Conservation (phyloP, 1,139 yeast genomes). For the Yamadazyma songkhlaensis region DNA sequence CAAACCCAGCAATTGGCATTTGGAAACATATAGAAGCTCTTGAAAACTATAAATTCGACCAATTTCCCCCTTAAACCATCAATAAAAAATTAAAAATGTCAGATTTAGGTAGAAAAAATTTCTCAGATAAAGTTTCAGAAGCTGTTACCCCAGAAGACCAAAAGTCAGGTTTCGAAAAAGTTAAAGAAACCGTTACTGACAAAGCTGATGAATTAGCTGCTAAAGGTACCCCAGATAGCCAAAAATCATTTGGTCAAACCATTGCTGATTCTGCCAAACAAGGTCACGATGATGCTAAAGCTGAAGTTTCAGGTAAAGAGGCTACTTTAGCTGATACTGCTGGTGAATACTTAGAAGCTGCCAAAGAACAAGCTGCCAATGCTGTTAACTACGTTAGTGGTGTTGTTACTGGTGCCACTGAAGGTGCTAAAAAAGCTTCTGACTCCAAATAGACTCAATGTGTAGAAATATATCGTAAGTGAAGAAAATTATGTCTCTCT, state of each 20-base stretch:
- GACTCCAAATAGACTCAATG: constrained; percentile 17
- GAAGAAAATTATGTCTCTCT: no score
- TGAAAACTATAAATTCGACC: neutral
- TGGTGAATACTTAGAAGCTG: constrained; percentile 56
- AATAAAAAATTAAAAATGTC: constrained; percentile 49
- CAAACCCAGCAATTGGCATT: neutral
- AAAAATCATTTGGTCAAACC: constrained; percentile 69
- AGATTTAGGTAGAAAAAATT: constrained; percentile 75
- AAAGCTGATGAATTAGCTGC: constrained; percentile 62
- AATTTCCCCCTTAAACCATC: constrained; percentile 1
- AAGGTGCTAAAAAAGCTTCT: constrained; percentile 51
- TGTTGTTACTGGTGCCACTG: constrained; percentile 58
- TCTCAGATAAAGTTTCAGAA: constrained; percentile 68
- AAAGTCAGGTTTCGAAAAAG: constrained; percentile 62
- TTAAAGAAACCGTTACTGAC: constrained; percentile 70
- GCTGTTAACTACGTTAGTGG: constrained; percentile 63
- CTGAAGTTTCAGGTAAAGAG: constrained; percentile 24
- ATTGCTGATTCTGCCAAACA: constrained; percentile 52
- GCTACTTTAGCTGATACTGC: constrained; percentile 55
- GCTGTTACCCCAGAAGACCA: constrained; percentile 68
- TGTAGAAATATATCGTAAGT: no score
- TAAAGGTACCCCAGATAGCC: constrained; percentile 54
- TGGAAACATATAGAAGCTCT: neutral
- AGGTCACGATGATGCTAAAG: constrained; percentile 52
- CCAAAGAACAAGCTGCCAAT: constrained; percentile 57